Conservation (phyloP, 2,329 filamentous ascomycete genomes). For the Colletotrichum lupini region DNA sequence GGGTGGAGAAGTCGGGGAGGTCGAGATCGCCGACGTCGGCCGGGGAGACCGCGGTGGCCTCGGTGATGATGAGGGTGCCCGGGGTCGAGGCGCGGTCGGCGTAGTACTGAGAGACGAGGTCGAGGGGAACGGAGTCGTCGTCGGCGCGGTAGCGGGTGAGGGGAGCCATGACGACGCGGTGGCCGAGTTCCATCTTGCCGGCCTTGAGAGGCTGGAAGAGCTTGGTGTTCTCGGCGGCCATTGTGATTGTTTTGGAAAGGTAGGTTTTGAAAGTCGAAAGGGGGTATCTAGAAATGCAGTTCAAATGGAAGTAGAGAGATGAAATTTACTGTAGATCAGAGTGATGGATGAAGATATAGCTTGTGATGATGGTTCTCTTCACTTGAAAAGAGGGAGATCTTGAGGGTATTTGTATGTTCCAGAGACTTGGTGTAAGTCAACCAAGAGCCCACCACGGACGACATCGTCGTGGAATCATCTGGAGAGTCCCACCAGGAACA, state of each 20-base stretch:
- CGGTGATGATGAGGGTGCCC: conserved; percentile 50
- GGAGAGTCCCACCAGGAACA: conserved; percentile 23
- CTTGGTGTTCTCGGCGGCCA: conserved; percentile 37
- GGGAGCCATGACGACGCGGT: conserved; percentile 65
- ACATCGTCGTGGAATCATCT: conserved; percentile 28
- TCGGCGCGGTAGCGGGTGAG: conserved; percentile 65
- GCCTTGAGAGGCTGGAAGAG: conserved; percentile 57
- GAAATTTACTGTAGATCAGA: not conserved
- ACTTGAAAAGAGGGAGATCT: conserved; percentile 13
- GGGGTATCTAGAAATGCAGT: not conserved
- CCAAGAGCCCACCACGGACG: conserved; percentile 1
- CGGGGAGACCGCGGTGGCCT: conserved; percentile 43
- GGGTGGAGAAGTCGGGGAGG: conserved; percentile 57
- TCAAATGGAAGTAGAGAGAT: not conserved
- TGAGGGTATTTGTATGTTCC: conserved; percentile 19
- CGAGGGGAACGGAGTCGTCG: conserved; percentile 46
- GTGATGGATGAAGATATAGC: not conserved
- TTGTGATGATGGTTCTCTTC: not conserved
- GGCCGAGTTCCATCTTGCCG: conserved; percentile 51
- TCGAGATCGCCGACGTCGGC: conserved; percentile 39
- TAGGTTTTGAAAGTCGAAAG: not conserved
- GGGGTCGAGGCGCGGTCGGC: conserved; percentile 51
- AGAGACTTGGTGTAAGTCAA: conserved; percentile 14
- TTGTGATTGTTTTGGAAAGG: conserved; percentile 8
- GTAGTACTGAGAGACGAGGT: conserved; percentile 43